Base-by-base conservation (phyloP, 805 yeast species). In the Tetrapisispora nanseiensis region DNA sequence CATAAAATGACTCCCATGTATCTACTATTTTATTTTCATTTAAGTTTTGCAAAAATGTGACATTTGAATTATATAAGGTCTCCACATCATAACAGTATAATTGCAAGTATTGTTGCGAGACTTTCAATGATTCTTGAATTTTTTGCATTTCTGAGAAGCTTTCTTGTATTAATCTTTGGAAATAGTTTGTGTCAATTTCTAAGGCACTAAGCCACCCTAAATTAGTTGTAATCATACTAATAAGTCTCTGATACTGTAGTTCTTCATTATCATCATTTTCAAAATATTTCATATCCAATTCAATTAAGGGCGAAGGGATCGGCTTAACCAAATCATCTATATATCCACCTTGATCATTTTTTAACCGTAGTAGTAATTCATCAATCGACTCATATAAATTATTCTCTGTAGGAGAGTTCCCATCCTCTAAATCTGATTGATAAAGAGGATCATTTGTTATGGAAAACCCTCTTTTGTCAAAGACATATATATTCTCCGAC, bases 391-490 rank as follows among this genome's bases (percentile, higher is more conserved):
- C 4, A 16, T 42, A 11, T 15, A 39, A 24, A 18, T 39, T 36
- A 15, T 31, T 33, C 11, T 15, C 29, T 13, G 29, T 16, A 29
- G 13, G n/a, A n/a, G n/a, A n/a, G n/a, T n/a, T n/a, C n/a, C n/a
- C n/a, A n/a, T n/a, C n/a, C n/a, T n/a, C n/a, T n/a, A n/a, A n/a
- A n/a, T n/a, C n/a, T n/a, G n/a, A n/a, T n/a, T n/a, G n/a, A n/a
- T 37, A 15, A 12, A 33, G 21, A 23, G 56, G 63, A 33, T 49
- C 46, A 19, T 54, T 51, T 2, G 56, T 59, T 11, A 51, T 47
- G 4, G 70, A 62, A 48, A 82, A 81, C 36, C 76, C 60, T 36
- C 77, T 68, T 55, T 80, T 74, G 56, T 82, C 86, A 59, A 70
- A 82, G 1, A 75, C 77, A 56, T 72, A 81, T 3, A 81, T 65